Evolutionary conservation across 1,139 yeast genomes (phyloP).

Genomic region (Suhomyces chickasaworum): DNA sequence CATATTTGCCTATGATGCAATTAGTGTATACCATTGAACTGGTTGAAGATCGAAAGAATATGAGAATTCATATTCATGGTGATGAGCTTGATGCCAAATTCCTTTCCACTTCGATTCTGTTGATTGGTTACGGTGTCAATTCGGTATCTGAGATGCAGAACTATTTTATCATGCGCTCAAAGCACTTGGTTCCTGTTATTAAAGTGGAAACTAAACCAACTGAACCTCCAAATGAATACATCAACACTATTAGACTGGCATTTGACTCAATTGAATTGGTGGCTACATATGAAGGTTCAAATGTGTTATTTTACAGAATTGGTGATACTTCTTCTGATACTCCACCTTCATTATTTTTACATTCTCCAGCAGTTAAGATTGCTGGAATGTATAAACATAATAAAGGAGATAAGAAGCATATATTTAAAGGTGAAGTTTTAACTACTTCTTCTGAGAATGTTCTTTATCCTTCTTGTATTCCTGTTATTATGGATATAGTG

Average conservation of each 20-base stretch:
- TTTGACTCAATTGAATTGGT: constrained; percentile 53
- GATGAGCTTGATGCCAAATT: constrained; percentile 68
- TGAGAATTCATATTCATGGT: constrained; percentile 54
- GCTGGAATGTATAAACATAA: constrained; percentile 39
- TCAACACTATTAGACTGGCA: constrained; percentile 30
- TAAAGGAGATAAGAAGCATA: constrained; percentile 36
- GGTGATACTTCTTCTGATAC: constrained; percentile 42
- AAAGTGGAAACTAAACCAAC: neutral
- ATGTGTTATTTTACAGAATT: constrained; percentile 54
- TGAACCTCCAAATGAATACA: constrained; percentile 18
- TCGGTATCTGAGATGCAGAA: constrained; percentile 49
- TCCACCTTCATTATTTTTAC: constrained; percentile 61
- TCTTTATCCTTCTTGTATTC: constrained; percentile 74
- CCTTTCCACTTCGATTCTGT: constrained; percentile 51
- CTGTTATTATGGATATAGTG: constrained; percentile 65
- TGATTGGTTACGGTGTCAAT: constrained; percentile 48
- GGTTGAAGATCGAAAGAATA: constrained; percentile 33
- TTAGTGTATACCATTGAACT: constrained; percentile 51
- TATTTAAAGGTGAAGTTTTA: constrained; percentile 53
- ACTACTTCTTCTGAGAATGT: constrained; percentile 76
- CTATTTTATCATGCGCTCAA: constrained; percentile 29
- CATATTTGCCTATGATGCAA: constrained; percentile 69
- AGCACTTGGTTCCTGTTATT: neutral
- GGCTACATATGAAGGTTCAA: constrained; percentile 70
- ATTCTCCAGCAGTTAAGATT: constrained; percentile 75